phyloP scores from a whole-genome alignment of 2,329 filamentous ascomycete genomes.

The Exophiala bonariae region DNA sequence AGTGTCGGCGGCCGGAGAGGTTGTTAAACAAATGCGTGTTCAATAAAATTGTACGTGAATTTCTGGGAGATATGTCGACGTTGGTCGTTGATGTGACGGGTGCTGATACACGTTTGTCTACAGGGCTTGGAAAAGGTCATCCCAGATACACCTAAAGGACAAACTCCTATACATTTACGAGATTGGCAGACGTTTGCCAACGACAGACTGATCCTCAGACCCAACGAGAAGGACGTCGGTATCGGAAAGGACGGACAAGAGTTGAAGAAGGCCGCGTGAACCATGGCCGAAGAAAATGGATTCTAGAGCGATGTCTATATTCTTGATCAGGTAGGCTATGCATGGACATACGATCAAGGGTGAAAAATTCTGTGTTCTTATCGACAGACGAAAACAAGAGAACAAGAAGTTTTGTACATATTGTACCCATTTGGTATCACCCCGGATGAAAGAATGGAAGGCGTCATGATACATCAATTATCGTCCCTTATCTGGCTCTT shows the following conservation, averaged over 20 bases:
- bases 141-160: slow-evolving; percentile 69
- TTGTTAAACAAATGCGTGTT: slow-evolving; percentile 93
- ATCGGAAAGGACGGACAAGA: slow-evolving; percentile 20
- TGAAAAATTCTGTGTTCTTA: too few relatives aligned
- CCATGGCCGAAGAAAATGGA: too few relatives aligned
- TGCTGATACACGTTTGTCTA: slow-evolving; percentile 8
- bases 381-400: background rate
- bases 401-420: slow-evolving; percentile 1
- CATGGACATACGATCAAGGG: too few relatives aligned
- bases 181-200: slow-evolving; percentile 49
- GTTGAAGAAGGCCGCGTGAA: slow-evolving; percentile 11
- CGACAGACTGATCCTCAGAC: slow-evolving; percentile 16
- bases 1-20: slow-evolving; percentile 86
- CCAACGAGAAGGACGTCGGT: slow-evolving; percentile 29
- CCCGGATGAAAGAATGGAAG: background rate
- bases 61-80: background rate
- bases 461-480: too few relatives aligned
- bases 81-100: background rate
- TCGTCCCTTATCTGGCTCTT: too few relatives aligned
- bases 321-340: too few relatives aligned
- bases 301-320: too few relatives aligned
- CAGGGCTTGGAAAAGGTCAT: slow-evolving; percentile 81
- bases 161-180: slow-evolving; percentile 73
- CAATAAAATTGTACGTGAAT: slow-evolving; percentile 80
- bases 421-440: background rate